These are phyloP conservation scores for Carpinus fangiana DNA, from an alignment of 306 rosid genomes.

Conservation along the genomic window DNA sequence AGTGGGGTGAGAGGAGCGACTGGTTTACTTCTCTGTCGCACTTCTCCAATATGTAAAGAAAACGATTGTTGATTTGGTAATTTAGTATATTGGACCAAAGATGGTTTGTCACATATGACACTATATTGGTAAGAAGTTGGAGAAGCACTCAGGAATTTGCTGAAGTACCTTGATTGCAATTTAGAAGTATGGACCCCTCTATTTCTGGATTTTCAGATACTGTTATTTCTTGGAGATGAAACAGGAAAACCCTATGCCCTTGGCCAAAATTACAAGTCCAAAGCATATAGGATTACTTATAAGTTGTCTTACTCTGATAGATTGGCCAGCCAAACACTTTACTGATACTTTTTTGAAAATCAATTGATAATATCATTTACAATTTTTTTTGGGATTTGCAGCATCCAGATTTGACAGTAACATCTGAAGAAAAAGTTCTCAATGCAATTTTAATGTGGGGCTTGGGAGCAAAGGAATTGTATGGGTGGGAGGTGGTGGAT, in stretches of 20 bases:
- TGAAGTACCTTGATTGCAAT: background rate
- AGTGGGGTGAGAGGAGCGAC: background rate
- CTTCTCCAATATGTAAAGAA: background rate
- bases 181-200: background rate
- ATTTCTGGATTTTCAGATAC: background rate
- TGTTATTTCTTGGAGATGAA: background rate
- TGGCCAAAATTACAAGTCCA: background rate
- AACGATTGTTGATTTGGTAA: background rate
- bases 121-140: background rate
- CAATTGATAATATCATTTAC: constrained; percentile 9
- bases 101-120: background rate
- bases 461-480: constrained; percentile 55
- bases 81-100: background rate
- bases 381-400: constrained; percentile 48
- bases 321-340: background rate
- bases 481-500: constrained; percentile 79
- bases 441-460: constrained; percentile 87
- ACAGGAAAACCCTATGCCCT: background rate
- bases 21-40: background rate
- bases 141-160: background rate
- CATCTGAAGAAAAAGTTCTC: constrained; percentile 92
- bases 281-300: background rate
- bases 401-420: constrained; percentile 93
- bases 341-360: background rate
- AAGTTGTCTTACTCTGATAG: background rate